Percentiles rank a stretch among this genome's conserved stretches.
Conservation (phyloP, 2,329 filamentous ascomycete genomes). For the Pseudogymnoascus sp. region DNA sequence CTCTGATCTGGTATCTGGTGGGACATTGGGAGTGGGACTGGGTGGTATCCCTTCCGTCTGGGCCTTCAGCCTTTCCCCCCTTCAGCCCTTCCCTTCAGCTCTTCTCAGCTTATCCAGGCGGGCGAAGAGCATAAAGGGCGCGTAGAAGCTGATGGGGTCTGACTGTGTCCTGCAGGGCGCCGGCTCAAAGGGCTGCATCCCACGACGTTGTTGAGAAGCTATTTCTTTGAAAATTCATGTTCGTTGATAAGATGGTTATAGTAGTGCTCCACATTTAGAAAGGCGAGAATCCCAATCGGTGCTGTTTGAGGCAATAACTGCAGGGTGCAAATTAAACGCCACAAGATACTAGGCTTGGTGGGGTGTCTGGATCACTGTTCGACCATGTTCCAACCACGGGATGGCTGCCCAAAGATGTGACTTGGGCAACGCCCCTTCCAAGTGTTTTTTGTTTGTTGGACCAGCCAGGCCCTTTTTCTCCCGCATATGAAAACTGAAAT, state of each 20-base stretch:
- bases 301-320: background rate
- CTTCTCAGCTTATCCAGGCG: background rate
- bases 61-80: background rate
- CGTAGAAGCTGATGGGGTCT: background rate
- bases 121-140: background rate
- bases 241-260: background rate
- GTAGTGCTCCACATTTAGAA: slow-evolving; percentile 3
- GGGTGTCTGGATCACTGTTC: slow-evolving; percentile 1
- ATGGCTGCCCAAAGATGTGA: slow-evolving; percentile 6
- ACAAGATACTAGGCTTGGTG: background rate
- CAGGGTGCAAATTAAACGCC: slow-evolving; percentile 7
- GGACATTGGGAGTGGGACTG: background rate
- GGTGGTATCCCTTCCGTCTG: background rate
- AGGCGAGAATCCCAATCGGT: slow-evolving; percentile 2
- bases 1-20: slow-evolving; percentile 8
- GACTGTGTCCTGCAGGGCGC: slow-evolving; percentile 1
- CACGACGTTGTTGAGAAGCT: background rate
- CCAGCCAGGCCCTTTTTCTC: background rate
- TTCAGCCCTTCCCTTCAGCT: background rate
- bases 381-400: background rate
- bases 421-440: slow-evolving; percentile 8
- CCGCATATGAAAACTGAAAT: background rate
- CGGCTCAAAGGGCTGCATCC: background rate
- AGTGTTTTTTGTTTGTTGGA: slow-evolving; percentile 5
- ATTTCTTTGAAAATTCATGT: background rate